Conservation (phyloP, 495 filamentous ascomycete genomes). For the Symbiotaphrina buchneri region DNA sequence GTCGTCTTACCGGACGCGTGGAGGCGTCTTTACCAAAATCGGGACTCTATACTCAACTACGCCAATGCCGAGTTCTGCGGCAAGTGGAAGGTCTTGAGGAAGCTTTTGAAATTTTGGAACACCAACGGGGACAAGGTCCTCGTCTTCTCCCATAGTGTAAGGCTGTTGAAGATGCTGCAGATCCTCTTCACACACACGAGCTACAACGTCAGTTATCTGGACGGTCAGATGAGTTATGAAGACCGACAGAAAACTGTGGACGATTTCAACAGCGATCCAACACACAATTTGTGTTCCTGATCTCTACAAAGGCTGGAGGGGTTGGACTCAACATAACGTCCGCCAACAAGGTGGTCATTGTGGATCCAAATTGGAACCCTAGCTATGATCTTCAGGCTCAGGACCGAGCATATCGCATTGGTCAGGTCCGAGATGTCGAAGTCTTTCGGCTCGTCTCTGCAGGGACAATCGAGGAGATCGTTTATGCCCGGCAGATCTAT, state of each 20-base stretch:
- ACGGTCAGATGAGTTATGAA: conserved; percentile 69
- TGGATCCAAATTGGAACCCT: conserved; percentile 97
- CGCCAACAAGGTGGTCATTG: conserved; percentile 93
- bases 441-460: conserved; percentile 86
- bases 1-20: conserved; percentile 54
- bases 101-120: conserved; percentile 78
- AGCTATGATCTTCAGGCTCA: conserved; percentile 86
- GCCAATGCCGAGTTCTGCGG: conserved; percentile 87
- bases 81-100: conserved; percentile 86
- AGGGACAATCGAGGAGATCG: conserved; percentile 92
- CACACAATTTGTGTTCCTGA: conserved; percentile 88
- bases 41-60: conserved; percentile 62
- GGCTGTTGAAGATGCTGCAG: conserved; percentile 65
- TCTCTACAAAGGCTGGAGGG: conserved; percentile 82
- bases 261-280: conserved; percentile 77
- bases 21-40: conserved; percentile 47
- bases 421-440: conserved; percentile 81
- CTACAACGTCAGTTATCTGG: conserved; percentile 82
- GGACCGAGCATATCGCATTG: conserved; percentile 90
- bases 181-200: conserved; percentile 73
- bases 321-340: conserved; percentile 88
- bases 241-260: conserved; percentile 61
- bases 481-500: conserved; percentile 94
- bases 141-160: conserved; percentile 78
- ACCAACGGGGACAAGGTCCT: conserved; percentile 77